A percentile compares a stretch with the other conserved stretches of the same genome.
These are phyloP conservation scores for Asterochloris sp. DNA, from an alignment of 139 green algal genomes.

Conservation along the genomic window DNA sequence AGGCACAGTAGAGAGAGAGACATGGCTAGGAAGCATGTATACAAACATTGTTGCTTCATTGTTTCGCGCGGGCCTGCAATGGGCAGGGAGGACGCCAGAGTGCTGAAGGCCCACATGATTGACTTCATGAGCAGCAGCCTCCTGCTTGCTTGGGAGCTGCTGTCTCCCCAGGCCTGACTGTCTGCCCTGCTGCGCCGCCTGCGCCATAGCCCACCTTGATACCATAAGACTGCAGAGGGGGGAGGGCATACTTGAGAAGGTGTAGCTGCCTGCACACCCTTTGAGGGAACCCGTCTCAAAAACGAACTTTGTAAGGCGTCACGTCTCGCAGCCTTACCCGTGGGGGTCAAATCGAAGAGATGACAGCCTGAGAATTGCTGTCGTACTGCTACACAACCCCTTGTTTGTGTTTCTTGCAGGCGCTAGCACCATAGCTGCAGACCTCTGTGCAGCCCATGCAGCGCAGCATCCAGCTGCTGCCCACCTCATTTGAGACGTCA, in stretches of 20 bases:
- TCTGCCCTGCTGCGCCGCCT: conserved; percentile 38
- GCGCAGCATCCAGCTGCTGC: neutral
- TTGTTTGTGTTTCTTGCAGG: neutral
- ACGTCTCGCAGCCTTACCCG: too few species aligned
- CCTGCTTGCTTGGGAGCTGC: conserved; percentile 19
- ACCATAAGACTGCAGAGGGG: conserved; percentile 77
- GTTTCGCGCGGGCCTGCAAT: too few species aligned
- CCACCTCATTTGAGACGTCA: conserved; percentile 96
- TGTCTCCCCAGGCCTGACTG: conserved; percentile 31
- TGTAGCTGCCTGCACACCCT: neutral
- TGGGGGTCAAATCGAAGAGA: too few species aligned
- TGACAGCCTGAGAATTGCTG: too few species aligned
- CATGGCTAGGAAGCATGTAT: too few species aligned
- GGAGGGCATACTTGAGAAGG: neutral
- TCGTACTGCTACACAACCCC: too few species aligned
- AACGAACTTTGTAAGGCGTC: too few species aligned
- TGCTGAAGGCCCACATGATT: too few species aligned
- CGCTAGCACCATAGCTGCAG: neutral
- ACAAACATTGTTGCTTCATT: too few species aligned
- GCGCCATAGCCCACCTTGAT: conserved; percentile 97
- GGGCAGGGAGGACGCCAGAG: too few species aligned
- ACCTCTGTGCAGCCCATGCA: neutral
- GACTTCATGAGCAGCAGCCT: conserved; percentile 22
- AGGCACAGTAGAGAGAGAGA: too few species aligned
- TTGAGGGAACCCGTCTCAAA: neutral